Evolutionary conservation across 257 asterid species (phyloP), one percentile per base, ranked within the genome.

Genomic region (Echites panduratus): DNA sequence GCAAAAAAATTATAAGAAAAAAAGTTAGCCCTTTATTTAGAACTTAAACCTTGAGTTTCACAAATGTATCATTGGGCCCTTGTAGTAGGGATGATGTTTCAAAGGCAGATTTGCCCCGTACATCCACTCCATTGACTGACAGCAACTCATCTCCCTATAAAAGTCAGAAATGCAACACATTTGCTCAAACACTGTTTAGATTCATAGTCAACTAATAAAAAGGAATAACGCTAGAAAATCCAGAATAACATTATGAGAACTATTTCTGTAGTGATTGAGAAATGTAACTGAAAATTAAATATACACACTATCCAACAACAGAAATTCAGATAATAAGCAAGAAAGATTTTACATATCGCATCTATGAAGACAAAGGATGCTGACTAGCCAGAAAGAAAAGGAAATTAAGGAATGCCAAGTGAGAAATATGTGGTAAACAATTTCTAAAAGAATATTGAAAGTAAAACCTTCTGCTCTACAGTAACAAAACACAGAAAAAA

Each of bases 41-140:
- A 32, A 44, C 38, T 52, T 24, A 62, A 10, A 94, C 99, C 87
- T 44, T 89, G 85, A 94, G 78, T 77, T 85, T 86, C 69, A 91
- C 97, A 80, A 76, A 86, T 73, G 99, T 91, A 84, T 89, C 98
- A 79, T 80, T 80, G 48, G 99, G 98, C 54, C 99, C 99, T 83
- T 88, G 98, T 74, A 94, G 79, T 62, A 89, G 81, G 1, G 99
- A 87, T 45, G 97, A 91, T 64, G 89, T 98, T 83, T 91, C 98
- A 78, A 94, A 94, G 68, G 97, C 93, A 68, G 99, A 91, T 80
- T 90, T 91, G 69, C 98, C 97, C 81, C 77, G 80, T 76, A 94
- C 89, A 75, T 91, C 96, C 77, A 86, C 83, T 74, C 97, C 98
- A 80, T 94, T 87, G 47, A 94, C 80, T 56, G 92, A 89, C 74